These are phyloP conservation scores for Zygotorulaspora sp. DNA, from an alignment of 805 yeast genomes.

Conservation along the genomic window DNA sequence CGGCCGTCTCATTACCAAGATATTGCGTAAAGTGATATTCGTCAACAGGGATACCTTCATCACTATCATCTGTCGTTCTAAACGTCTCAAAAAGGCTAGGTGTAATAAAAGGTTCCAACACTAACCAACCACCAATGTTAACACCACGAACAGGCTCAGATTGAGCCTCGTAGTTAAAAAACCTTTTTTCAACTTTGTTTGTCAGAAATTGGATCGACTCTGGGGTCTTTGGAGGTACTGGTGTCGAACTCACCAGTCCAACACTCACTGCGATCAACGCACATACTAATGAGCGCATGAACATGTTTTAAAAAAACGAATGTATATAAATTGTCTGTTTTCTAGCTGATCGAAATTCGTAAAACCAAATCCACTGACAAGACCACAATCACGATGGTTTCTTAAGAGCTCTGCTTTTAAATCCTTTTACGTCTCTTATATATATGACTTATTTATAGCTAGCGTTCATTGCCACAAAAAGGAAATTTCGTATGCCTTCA, in stretches of 20 bases:
- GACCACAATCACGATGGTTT: too few relatives aligned
- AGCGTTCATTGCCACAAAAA: too few relatives aligned
- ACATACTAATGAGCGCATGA: slow-evolving; percentile 4
- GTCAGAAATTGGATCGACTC: slow-evolving; percentile 18
- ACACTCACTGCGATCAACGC: slow-evolving; percentile 5
- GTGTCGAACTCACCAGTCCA: slow-evolving; percentile 13
- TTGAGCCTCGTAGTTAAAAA: slow-evolving; percentile 18
- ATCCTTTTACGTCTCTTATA: too few relatives aligned
- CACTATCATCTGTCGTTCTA: slow-evolving; percentile 34
- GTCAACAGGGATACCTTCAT: slow-evolving; percentile 62
- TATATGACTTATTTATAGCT: too few relatives aligned
- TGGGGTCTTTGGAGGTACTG: slow-evolving; percentile 16
- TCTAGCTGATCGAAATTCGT: too few relatives aligned
- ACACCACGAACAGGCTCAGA: slow-evolving; percentile 48
- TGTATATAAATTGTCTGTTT: slow-evolving; percentile 2
- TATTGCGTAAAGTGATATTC: slow-evolving; percentile 64
- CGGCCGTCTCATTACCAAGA: slow-evolving; percentile 60
- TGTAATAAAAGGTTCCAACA: slow-evolving; percentile 77
- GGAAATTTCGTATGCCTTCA: too few relatives aligned
- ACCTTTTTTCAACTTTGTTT: slow-evolving; percentile 17
- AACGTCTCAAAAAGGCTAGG: slow-evolving; percentile 64
- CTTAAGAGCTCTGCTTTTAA: too few relatives aligned
- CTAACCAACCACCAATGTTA: slow-evolving; percentile 85
- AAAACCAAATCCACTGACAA: too few relatives aligned
- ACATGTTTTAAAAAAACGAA: slow-evolving; percentile 7